Base-by-base conservation (phyloP, 805 yeast genomes). In the Priceomyces carsonii region DNA sequence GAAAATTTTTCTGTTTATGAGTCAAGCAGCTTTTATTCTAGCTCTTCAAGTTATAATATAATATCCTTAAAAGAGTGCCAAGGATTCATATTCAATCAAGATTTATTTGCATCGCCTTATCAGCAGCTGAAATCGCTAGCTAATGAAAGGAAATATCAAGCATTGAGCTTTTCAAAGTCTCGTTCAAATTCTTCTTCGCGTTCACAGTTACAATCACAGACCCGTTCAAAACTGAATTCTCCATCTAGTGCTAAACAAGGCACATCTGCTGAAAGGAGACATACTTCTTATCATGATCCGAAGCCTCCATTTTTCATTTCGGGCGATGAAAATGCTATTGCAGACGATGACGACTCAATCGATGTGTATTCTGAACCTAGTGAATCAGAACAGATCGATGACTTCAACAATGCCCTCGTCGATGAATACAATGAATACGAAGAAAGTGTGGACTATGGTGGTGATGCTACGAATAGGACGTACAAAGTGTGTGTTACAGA, bases 41-140 rank as follows among this genome's bases (percentile, higher is more conserved):
- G 54, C 18, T 30, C 53, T 3, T 36, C 57, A 1, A 47, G 60
- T 32, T 58, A 53, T 39, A 61, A 51, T 38, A 57, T 65, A 10
- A 66, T 80, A 23, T 68, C 75, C 10, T 59, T 80, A 25, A 69
- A 66, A 16, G 84, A 82, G 48, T 73, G 82, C 20, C 90, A 84
- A 51, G 93, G 93, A 3, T 84, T 83, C 48, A 58, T 75, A 2
- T 84, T 87, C 77, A 83, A 84, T 53, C 90, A 83, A 50, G 90
- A 83, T 48, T 59, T 82, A 29, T 84, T 82, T 67, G 90, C 88
- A 2, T 68, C 81, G 1, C 80, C 81, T 18, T 80, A 78, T 53
- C 85, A 81, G 49, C 90, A 83, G 38, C 67, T 57, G 56, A 44
- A 59, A 31, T 52, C 69, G 4, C 29, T 58, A 8, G 66, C 63